A percentile compares a stretch with the other conserved stretches of the same genome.
Conservation (phyloP, 2,329 filamentous ascomycete species). For the Scorias spongiosa region DNA sequence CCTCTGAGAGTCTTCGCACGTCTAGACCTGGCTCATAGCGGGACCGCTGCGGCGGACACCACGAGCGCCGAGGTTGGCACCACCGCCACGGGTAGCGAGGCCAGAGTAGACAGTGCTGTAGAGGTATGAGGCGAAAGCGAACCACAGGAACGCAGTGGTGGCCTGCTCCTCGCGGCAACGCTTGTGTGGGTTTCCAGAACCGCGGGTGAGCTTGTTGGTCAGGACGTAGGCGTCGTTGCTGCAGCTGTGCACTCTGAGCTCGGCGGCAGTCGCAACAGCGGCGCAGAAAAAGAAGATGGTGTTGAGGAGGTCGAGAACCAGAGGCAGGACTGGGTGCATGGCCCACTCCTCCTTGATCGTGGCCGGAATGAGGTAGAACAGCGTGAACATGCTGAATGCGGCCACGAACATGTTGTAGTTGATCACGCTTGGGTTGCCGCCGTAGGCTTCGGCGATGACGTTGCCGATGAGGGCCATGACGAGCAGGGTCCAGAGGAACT, state of each 20-base stretch:
- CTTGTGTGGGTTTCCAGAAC: constrained; percentile 40
- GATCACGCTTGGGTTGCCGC: constrained; percentile 40
- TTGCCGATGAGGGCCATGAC: constrained; percentile 47
- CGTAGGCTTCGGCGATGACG: constrained; percentile 39
- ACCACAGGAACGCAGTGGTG: constrained; percentile 62
- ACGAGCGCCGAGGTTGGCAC: constrained; percentile 25
- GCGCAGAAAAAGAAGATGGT: constrained; percentile 56
- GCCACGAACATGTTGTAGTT: constrained; percentile 54
- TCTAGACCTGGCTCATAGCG: constrained; percentile 42
- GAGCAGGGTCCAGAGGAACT: constrained; percentile 46
- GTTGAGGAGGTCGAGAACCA: constrained; percentile 43
- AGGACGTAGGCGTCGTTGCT: constrained; percentile 30
- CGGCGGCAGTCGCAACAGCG: constrained; percentile 55
- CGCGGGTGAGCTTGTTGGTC: constrained; percentile 27
- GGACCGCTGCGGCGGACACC: constrained; percentile 29
- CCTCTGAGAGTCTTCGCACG: not conserved
- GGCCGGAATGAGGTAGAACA: constrained; percentile 46
- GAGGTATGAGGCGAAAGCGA: constrained; percentile 50
- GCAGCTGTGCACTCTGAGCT: constrained; percentile 56
- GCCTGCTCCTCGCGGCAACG: constrained; percentile 65
- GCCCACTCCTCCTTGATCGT: constrained; percentile 38
- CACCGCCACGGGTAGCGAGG: constrained; percentile 37
- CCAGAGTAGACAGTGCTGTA: constrained; percentile 41
- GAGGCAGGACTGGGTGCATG: constrained; percentile 35
- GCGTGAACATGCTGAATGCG: constrained; percentile 48